Base-by-base conservation (phyloP, 495 filamentous ascomycete species). In the Neurospora sp. region DNA sequence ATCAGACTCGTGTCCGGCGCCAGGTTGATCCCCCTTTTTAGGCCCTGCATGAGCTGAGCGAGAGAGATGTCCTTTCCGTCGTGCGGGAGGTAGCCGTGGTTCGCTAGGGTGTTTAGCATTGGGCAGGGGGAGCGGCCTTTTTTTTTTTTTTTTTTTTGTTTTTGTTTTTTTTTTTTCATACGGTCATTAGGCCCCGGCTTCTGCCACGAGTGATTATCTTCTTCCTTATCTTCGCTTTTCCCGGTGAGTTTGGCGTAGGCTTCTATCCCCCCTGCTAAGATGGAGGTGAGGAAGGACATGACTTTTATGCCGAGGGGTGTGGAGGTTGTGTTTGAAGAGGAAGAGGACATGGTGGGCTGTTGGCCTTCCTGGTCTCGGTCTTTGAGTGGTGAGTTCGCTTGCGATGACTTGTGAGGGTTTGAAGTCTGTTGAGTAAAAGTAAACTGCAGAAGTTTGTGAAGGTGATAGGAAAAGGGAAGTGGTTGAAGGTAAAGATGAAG, bases 81-180 rank as follows among this genome's bases (percentile, higher is more conserved):
- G 59, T 81, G 87, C 2, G 86, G 84, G 18, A 90, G 81, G 72
- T 87, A 89, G 69, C 81, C 82, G 76, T 89, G 87, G 79, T 89
- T 89, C 1, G 88, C 87, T 44, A 89, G 80, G 16, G 85, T 81
- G 75, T 89, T 89, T 27, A 89, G 78, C 72, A 85, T 86, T 0
- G 88, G 88, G 71, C 88, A 85, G 69, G 85, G 79, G 73, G 80
- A 78, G 59, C 85, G 74, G 45, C 44, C 35, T 35, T 27, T 27
- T 1, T 27, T 27, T 27, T 35, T 27, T 27, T 1, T 27, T 27
- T 27, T 27, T 27, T 27, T 27, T 1, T 0, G 0, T 27, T 27
- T 1, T 1, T 27, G 22, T 27, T 1, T n/a, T n/a, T n/a, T n/a
- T n/a, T n/a, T n/a, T n/a, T 0, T 5, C 31, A 5, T 37, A 76